Conservation (phyloP, 805 yeast species). For the Candida sonorensis region DNA sequence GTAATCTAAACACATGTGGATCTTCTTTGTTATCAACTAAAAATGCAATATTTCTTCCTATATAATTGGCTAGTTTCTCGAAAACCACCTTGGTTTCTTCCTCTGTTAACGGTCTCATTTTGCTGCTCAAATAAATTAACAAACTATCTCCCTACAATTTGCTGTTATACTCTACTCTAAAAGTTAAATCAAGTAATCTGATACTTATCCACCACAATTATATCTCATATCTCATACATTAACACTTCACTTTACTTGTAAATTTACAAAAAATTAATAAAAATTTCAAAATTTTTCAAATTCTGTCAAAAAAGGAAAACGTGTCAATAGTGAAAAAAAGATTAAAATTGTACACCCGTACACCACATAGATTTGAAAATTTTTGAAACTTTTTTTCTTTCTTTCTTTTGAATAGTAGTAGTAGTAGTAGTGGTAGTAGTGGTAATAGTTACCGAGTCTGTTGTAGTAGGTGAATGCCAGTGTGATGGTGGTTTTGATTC, state of each 20-base stretch:
- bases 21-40: constrained; percentile 79
- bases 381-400: neutral
- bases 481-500: no score
- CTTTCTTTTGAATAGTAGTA: no score
- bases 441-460: no score
- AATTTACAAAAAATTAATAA: neutral
- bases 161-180: no score
- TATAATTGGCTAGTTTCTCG: constrained; percentile 92
- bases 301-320: neutral
- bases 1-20: constrained; percentile 92
- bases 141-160: no score
- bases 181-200: no score
- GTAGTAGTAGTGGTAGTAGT: no score
- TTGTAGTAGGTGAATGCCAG: no score
- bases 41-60: constrained; percentile 90
- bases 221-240: no score
- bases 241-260: neutral
- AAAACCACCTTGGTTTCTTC: constrained; percentile 95
- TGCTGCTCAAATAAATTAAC: constrained; percentile 2
- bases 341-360: constrained; percentile 2
- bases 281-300: constrained; percentile 2
- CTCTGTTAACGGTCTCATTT: constrained; percentile 92
- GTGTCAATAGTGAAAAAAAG: neutral
- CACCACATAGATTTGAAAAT: neutral
- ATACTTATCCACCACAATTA: no score